Evolutionary conservation across 176 grass and related monocot species (phyloP).

Genomic region (Phragmites australis): DNA sequence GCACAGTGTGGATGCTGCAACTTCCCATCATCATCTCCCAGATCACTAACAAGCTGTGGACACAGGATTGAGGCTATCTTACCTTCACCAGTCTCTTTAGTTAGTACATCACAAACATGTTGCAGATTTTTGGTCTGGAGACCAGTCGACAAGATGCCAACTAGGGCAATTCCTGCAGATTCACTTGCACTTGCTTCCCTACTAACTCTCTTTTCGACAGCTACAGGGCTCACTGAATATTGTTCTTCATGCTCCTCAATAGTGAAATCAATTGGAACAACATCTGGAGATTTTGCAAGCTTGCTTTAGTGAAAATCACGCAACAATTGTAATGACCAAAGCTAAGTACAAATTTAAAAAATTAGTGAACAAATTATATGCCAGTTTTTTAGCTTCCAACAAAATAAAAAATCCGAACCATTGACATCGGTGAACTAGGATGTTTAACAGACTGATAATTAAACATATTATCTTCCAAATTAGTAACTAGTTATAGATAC

Average conservation of each 20-base stretch:
- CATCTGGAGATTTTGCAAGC: background rate
- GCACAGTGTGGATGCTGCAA: background rate
- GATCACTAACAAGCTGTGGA: background rate
- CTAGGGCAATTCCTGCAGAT: background rate
- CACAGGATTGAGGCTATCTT: background rate
- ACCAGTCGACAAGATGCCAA: background rate
- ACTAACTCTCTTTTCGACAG: background rate
- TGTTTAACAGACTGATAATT: background rate
- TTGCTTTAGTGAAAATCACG: background rate
- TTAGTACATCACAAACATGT: background rate
- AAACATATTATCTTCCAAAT: background rate
- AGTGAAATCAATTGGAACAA: background rate
- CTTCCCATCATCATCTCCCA: background rate
- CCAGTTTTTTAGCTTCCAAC: background rate
- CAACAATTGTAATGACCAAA: background rate
- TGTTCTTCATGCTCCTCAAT: background rate
- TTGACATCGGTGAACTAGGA: background rate
- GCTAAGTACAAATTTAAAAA: background rate
- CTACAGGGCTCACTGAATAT: background rate
- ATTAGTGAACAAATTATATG: background rate
- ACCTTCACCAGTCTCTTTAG: background rate
- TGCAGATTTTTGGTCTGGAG: background rate
- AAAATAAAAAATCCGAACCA: background rate
- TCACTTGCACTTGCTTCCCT: background rate
- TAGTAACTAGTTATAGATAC: background rate